Evolutionary conservation across 495 filamentous ascomycete genomes (phyloP).

Genomic region (Aspergillus heteromorphus): DNA sequence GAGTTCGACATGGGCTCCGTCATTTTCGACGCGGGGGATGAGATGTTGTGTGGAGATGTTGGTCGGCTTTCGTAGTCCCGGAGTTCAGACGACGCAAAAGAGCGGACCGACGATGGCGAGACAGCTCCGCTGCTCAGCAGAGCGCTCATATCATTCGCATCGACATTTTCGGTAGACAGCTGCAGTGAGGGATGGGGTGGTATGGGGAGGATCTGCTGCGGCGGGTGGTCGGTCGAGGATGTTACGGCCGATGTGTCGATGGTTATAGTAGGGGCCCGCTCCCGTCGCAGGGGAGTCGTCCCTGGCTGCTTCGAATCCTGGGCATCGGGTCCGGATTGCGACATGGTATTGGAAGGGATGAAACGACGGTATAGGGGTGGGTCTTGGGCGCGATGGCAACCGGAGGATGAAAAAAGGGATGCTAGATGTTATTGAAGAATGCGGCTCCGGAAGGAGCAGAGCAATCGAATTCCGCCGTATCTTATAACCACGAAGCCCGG

Average conservation of each 20-base stretch:
- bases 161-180: constrained; percentile 40
- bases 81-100: constrained; percentile 65
- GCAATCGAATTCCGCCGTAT: constrained; percentile 3
- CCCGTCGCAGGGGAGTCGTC: constrained; percentile 35
- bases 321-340: constrained; percentile 23
- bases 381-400: constrained; percentile 10
- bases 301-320: constrained; percentile 24
- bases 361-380: constrained; percentile 6
- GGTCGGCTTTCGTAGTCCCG: constrained; percentile 70
- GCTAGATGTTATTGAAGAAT: constrained; percentile 19
- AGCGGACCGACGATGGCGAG: constrained; percentile 52
- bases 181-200: constrained; percentile 42
- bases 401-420: constrained; percentile 8
- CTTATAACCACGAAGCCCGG: constrained; percentile 9
- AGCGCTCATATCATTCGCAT: constrained; percentile 33
- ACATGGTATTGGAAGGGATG: constrained; percentile 27
- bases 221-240: constrained; percentile 20
- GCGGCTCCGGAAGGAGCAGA: constrained; percentile 16
- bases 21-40: constrained; percentile 57
- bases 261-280: constrained; percentile 62
- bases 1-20: constrained; percentile 40
- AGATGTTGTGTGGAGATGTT: constrained; percentile 87
- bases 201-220: constrained; percentile 24
- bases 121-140: constrained; percentile 38
- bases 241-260: constrained; percentile 69